Percentiles rank a stretch among this genome's conserved stretches.
Conservation (phyloP, 2,329 filamentous ascomycete genomes). For the Penicillium sp. region DNA sequence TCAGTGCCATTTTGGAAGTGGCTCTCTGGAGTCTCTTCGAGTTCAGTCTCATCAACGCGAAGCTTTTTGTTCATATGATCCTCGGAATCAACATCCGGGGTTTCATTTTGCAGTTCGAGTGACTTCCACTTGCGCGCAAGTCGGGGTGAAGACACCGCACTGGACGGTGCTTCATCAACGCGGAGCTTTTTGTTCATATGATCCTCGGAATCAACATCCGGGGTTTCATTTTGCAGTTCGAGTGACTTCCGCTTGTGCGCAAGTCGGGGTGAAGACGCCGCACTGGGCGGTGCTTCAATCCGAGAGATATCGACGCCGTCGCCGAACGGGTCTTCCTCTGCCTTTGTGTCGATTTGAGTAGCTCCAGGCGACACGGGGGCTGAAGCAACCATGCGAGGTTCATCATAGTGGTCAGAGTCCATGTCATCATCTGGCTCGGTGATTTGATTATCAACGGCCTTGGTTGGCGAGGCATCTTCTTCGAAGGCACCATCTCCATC, state of each 20-base stretch:
- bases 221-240: conserved; percentile 21
- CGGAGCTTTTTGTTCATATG: conserved; percentile 31
- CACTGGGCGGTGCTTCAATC: background rate
- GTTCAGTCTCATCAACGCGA: conserved; percentile 18
- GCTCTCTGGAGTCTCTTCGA: too few relatives aligned
- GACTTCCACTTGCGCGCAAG: conserved; percentile 29
- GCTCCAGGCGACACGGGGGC: conserved; percentile 13
- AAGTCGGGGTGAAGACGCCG: conserved; percentile 12
- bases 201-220: conserved; percentile 15
- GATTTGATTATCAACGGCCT: conserved; percentile 8
- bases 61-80: conserved; percentile 28
- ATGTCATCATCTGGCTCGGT: conserved; percentile 12
- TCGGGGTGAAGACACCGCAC: conserved; percentile 11
- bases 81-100: conserved; percentile 12
- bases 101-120: conserved; percentile 21
- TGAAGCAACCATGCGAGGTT: conserved; percentile 11
- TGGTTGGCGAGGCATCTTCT: conserved; percentile 14
- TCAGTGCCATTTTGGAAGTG: too few relatives aligned
- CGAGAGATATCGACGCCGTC: conserved; percentile 1
- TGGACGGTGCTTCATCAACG: conserved; percentile 7
- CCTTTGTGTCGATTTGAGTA: conserved; percentile 4
- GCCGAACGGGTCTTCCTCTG: background rate
- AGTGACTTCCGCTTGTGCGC: conserved; percentile 30
- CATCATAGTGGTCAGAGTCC: conserved; percentile 8
- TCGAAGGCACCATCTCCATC: conserved; percentile 21